Evolutionary conservation across 129 eudicot genomes (phyloP).

Genomic region (Arctium minus): DNA sequence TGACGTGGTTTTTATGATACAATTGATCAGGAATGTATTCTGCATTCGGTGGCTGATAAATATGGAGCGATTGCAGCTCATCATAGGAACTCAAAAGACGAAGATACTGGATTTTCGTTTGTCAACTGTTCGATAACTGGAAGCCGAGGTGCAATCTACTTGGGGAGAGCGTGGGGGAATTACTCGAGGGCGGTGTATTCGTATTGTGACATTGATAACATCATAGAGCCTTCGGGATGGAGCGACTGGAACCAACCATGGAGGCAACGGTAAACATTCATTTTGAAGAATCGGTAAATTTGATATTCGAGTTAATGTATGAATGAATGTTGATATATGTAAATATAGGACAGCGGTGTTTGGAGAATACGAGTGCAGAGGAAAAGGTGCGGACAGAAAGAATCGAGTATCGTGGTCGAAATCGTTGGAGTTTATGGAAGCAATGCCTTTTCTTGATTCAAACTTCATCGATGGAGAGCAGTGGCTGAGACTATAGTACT

Average conservation of each 20-base stretch:
- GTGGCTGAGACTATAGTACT: slow-evolving; percentile 66
- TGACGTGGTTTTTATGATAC: not conserved
- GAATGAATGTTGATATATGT: not conserved
- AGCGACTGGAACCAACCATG: slow-evolving; percentile 54
- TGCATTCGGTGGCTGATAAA: slow-evolving; percentile 50
- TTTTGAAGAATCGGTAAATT: not conserved
- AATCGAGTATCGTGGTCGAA: slow-evolving; percentile 61
- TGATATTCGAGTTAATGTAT: not conserved
- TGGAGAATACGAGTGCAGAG: slow-evolving; percentile 75
- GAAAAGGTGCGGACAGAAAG: slow-evolving; percentile 70
- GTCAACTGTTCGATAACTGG: slow-evolving; percentile 67
- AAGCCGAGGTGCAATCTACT: slow-evolving; percentile 34
- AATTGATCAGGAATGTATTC: slow-evolving; percentile 44
- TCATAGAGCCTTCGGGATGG: slow-evolving; percentile 68
- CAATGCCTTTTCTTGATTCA: slow-evolving; percentile 49
- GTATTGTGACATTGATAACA: slow-evolving; percentile 45
- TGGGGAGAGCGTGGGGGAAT: slow-evolving; percentile 92
- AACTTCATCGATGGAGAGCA: slow-evolving; percentile 55
- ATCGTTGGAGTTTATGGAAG: slow-evolving; percentile 41
- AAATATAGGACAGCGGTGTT: slow-evolving; percentile 57
- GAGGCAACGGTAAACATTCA: slow-evolving; percentile 37
- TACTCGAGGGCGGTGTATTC: slow-evolving; percentile 63
- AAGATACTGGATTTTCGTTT: slow-evolving; percentile 69
- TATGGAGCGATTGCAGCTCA: slow-evolving; percentile 94
- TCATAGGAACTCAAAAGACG: slow-evolving; percentile 38